A percentile compares a stretch with the other conserved stretches of the same genome.
These are phyloP conservation scores for Thoreauomyces humboldtii DNA, from an alignment of 192 early-diverging fungal species.

Conservation along the genomic window DNA sequence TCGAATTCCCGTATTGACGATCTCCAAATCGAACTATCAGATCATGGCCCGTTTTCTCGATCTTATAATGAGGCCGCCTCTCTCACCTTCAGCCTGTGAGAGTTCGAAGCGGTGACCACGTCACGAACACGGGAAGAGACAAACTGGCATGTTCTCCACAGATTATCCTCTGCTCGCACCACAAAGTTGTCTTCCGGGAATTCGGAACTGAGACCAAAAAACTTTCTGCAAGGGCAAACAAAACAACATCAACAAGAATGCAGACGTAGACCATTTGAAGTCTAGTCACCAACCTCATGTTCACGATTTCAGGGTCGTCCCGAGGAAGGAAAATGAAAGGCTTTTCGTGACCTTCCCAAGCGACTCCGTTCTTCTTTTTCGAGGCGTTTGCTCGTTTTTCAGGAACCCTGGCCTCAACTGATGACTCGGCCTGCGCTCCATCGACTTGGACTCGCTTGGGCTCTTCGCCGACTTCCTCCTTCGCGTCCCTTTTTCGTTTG, in stretches of 20 bases:
- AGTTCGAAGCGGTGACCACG: constrained; percentile 62
- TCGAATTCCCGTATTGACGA: constrained; percentile 93
- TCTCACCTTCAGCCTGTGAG: constrained; percentile 41
- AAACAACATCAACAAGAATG: not conserved
- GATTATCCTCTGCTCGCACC: constrained; percentile 72
- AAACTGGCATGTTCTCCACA: constrained; percentile 78
- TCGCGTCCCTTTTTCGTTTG: too few relatives aligned
- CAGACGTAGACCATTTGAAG: not conserved
- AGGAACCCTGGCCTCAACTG: too few relatives aligned
- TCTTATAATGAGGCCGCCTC: too few relatives aligned
- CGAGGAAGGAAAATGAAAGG: constrained; percentile 73
- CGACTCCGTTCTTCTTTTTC: constrained; percentile 1
- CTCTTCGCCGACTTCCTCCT: too few relatives aligned
- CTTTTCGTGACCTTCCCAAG: constrained; percentile 58
- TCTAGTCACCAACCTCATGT: not conserved
- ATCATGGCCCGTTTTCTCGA: too few relatives aligned
- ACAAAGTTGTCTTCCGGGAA: constrained; percentile 86
- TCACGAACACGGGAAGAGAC: constrained; percentile 77
- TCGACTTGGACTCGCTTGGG: too few relatives aligned
- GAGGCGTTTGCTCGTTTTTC: too few relatives aligned
- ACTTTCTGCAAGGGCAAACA: constrained; percentile 32
- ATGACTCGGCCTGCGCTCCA: too few relatives aligned
- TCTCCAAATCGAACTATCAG: constrained; percentile 37
- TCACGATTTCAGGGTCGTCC: not conserved
- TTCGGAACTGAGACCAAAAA: constrained; percentile 70